Conservation (phyloP, 1,139 yeast genomes). For the Geotrichum aggregatum region DNA sequence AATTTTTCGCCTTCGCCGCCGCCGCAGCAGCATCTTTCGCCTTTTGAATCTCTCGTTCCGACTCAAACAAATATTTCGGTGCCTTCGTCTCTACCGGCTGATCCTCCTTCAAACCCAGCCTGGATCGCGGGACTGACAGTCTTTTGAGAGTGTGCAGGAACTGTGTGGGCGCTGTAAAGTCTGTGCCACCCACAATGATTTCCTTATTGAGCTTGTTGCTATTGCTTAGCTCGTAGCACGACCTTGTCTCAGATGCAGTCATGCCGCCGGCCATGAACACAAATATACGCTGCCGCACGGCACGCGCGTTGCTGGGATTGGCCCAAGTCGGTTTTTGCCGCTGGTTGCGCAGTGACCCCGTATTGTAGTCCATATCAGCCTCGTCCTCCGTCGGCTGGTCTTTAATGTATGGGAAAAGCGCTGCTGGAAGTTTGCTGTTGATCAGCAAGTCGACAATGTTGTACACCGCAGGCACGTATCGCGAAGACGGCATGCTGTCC, state of each 20-base stretch:
- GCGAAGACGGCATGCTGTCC: constrained; percentile 66
- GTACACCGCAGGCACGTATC: constrained; percentile 71
- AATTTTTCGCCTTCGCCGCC: no score
- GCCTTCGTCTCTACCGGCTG: constrained; percentile 9
- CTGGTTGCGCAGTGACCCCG: constrained; percentile 58
- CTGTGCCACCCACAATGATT: constrained; percentile 79
- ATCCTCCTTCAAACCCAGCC: constrained; percentile 16
- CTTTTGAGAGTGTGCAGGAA: constrained; percentile 42
- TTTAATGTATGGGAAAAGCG: constrained; percentile 67
- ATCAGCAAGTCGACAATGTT: constrained; percentile 51
- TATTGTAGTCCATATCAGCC: constrained; percentile 43
- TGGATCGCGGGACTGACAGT: constrained; percentile 23
- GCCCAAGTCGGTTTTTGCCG: constrained; percentile 85
- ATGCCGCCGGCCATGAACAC: constrained; percentile 88
- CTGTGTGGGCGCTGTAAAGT: constrained; percentile 59
- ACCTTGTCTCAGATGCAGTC: constrained; percentile 75
- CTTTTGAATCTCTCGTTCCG: constrained; percentile 6
- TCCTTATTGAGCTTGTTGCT: constrained; percentile 52
- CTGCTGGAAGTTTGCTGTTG: constrained; percentile 50
- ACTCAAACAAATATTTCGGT: constrained; percentile 17
- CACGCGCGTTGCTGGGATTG: constrained; percentile 43
- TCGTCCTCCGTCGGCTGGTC: constrained; percentile 66
- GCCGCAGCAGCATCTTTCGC: constrained; percentile 6
- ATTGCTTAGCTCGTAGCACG: constrained; percentile 62
- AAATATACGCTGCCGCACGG: constrained; percentile 67